Evolutionary conservation across 768 basidiomycete species (phyloP).

Genomic region (Porphyrellus cyaneotinctus): DNA sequence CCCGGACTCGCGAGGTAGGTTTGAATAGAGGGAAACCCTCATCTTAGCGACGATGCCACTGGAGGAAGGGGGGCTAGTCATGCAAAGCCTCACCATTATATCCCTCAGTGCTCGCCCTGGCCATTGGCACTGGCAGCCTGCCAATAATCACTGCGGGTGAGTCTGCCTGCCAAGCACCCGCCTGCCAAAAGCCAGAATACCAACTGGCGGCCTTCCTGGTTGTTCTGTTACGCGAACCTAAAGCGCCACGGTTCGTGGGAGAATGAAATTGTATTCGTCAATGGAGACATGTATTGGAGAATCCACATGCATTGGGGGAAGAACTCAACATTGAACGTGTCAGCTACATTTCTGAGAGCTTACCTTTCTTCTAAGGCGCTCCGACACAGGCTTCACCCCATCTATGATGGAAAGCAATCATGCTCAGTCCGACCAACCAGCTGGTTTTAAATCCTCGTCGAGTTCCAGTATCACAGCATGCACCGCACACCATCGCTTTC

Average conservation of each 20-base stretch:
- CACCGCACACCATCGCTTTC: conserved; percentile 14
- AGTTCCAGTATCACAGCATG: conserved; percentile 12
- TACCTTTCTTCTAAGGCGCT: conserved; percentile 1
- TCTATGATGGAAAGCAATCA: neutral
- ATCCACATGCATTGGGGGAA: neutral
- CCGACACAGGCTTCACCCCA: neutral
- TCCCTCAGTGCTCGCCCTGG: neutral
- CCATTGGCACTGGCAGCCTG: conserved; percentile 10
- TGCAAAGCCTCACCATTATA: neutral
- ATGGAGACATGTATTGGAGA: too few species aligned
- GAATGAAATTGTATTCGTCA: neutral
- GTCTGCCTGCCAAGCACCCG: neutral
- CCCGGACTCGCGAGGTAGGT: accelerated
- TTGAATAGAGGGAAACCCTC: neutral
- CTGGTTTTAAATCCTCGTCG: neutral
- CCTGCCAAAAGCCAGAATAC: neutral
- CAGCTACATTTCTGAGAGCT: neutral
- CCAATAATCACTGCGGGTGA: neutral
- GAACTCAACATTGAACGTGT: neutral
- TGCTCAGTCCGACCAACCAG: neutral
- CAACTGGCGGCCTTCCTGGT: conserved; percentile 1
- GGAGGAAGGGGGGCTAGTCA: neutral
- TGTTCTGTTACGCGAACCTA: neutral
- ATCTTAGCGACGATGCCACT: neutral
- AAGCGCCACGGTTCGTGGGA: conserved; percentile 9